Percentiles rank a stretch among this genome's conserved stretches.
These are phyloP conservation scores for Balamuthia mandrillaris DNA, from an alignment of 208 protist genomes.

Conservation along the genomic window DNA sequence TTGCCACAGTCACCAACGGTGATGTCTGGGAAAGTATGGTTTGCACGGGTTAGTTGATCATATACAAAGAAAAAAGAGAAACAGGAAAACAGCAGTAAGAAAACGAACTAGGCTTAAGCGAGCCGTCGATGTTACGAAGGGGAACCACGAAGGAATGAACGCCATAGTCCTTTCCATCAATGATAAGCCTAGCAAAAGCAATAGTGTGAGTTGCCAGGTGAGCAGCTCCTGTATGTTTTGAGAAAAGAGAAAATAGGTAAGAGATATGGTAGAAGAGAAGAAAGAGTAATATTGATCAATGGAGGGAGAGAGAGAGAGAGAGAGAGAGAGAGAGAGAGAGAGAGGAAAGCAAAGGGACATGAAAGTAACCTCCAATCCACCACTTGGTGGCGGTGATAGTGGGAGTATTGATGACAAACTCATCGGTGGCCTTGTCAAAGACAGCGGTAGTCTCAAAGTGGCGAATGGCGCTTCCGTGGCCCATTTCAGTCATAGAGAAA, in stretches of 20 bases:
- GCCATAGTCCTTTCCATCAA: slow-evolving; percentile 63
- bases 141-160: slow-evolving; percentile 66
- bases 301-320: background rate
- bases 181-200: slow-evolving; percentile 63
- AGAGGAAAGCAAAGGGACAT: background rate
- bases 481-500: slow-evolving; percentile 28
- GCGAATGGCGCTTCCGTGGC: slow-evolving; percentile 61
- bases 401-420: slow-evolving; percentile 69
- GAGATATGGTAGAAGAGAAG: background rate
- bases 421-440: slow-evolving; percentile 46
- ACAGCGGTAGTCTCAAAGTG: slow-evolving; percentile 67
- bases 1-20: slow-evolving; percentile 62
- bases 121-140: slow-evolving; percentile 43
- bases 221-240: slow-evolving; percentile 38
- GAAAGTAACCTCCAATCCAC: slow-evolving; percentile 39
- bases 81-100: too few relatives aligned
- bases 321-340: background rate
- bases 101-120: slow-evolving; percentile 36
- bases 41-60: too few relatives aligned
- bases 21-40: too few relatives aligned
- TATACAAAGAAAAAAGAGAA: too few relatives aligned
- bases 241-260: background rate
- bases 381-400: slow-evolving; percentile 56
- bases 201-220: slow-evolving; percentile 45
- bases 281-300: background rate